These are phyloP conservation scores for Lactarius trivialis DNA, from an alignment of 768 basidiomycete species.

Conservation along the genomic window DNA sequence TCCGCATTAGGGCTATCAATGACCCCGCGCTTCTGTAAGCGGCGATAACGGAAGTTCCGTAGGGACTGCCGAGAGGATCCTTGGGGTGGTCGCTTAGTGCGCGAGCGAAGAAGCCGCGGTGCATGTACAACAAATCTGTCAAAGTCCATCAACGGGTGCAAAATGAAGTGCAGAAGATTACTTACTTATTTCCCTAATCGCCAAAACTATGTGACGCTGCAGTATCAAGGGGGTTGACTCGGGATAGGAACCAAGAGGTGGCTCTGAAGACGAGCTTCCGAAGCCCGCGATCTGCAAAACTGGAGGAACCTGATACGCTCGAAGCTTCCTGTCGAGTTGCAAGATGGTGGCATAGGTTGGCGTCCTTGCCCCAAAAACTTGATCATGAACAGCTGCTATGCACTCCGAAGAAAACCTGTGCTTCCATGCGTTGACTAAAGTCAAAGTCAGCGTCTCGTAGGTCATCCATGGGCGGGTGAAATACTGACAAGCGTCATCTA, in stretches of 20 bases:
- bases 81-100: slow-evolving; percentile 55
- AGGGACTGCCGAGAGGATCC: slow-evolving; percentile 66
- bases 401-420: slow-evolving; percentile 59
- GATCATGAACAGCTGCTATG: slow-evolving; percentile 56
- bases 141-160: neutral
- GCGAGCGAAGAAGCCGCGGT: slow-evolving; percentile 67
- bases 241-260: slow-evolving; percentile 33
- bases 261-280: slow-evolving; percentile 34
- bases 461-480: slow-evolving; percentile 40
- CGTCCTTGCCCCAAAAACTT: slow-evolving; percentile 56
- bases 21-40: slow-evolving; percentile 63
- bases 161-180: slow-evolving; percentile 1
- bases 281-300: slow-evolving; percentile 60
- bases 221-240: slow-evolving; percentile 53
- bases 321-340: slow-evolving; percentile 61
- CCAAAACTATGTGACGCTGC: slow-evolving; percentile 60
- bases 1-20: slow-evolving; percentile 58
- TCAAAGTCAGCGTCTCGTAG: neutral
- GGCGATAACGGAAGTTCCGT: slow-evolving; percentile 58
- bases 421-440: slow-evolving; percentile 59
- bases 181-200: slow-evolving; percentile 63
- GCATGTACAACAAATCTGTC: slow-evolving; percentile 49
- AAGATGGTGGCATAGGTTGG: slow-evolving; percentile 56
- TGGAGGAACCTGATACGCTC: slow-evolving; percentile 55
- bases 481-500: slow-evolving; percentile 41